Percentiles rank a stretch among this genome's conserved stretches.
These are phyloP conservation scores for Aureobasidium sp. DNA, from an alignment of 2,329 filamentous ascomycete species.

Conservation along the genomic window DNA sequence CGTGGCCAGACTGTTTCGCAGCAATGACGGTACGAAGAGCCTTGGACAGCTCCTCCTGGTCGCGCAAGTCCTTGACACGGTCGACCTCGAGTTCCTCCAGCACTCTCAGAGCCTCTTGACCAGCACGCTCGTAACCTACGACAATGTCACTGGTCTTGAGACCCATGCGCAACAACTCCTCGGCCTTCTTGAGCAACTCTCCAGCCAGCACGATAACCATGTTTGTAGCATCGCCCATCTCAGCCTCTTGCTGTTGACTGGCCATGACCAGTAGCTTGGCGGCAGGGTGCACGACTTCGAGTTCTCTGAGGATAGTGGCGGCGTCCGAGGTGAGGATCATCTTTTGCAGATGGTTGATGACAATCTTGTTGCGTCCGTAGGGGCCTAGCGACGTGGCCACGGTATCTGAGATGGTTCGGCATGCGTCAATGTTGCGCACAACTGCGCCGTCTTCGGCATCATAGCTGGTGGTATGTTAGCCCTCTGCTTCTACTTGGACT, in stretches of 20 bases:
- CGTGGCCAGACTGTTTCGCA: conserved; percentile 91
- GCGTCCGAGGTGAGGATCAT: conserved; percentile 99
- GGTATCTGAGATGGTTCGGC: conserved; percentile 87
- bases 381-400: conserved; percentile 96
- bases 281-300: conserved; percentile 96
- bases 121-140: conserved; percentile 89
- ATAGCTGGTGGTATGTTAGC: conserved; percentile 58
- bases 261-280: conserved; percentile 98
- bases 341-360: conserved; percentile 99
- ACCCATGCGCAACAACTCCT: conserved; percentile 92
- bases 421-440: conserved; percentile 96
- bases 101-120: conserved; percentile 75
- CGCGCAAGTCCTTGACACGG: conserved; percentile 76
- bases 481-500: conserved; percentile 9
- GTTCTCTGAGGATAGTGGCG: conserved; percentile 91
- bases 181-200: conserved; percentile 92
- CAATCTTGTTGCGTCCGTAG: conserved; percentile 97
- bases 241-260: conserved; percentile 94
- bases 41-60: conserved; percentile 81
- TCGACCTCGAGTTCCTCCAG: conserved; percentile 88
- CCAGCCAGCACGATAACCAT: conserved; percentile 93
- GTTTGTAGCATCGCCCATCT: conserved; percentile 99
- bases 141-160: conserved; percentile 98
- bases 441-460: conserved; percentile 98
- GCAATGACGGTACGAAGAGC: conserved; percentile 91